Evolutionary conservation across 2,329 filamentous ascomycete species (phyloP).

Genomic region (Microthyrium microscopicum): DNA sequence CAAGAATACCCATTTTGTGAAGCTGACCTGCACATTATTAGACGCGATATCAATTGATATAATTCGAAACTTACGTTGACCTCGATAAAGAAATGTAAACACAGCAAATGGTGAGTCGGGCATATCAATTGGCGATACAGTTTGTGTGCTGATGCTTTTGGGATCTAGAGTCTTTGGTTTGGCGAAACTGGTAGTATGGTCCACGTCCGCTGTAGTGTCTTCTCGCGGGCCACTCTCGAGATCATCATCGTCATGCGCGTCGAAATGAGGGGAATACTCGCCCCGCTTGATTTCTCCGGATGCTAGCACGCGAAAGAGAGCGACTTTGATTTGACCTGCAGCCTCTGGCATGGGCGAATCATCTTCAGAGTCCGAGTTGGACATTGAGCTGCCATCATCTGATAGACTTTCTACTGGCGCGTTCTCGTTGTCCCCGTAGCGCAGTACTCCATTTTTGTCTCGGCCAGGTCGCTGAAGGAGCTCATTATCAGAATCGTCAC

Average conservation of each 20-base stretch:
- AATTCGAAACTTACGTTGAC: slow-evolving; percentile 58
- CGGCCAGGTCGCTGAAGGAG: slow-evolving; percentile 15
- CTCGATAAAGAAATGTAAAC: slow-evolving; percentile 96
- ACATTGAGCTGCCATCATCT: slow-evolving; percentile 45
- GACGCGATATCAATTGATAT: neutral
- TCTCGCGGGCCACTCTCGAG: slow-evolving; percentile 30
- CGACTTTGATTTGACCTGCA: slow-evolving; percentile 94
- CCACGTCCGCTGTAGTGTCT: slow-evolving; percentile 62
- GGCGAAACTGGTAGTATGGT: slow-evolving; percentile 95
- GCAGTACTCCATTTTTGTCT: slow-evolving; percentile 42
- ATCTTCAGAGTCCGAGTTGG: slow-evolving; percentile 56
- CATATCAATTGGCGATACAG: slow-evolving; percentile 93
- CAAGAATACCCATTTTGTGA: slow-evolving; percentile 85
- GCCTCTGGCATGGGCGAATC: slow-evolving; percentile 82
- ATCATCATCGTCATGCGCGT: slow-evolving; percentile 93
- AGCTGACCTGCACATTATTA: slow-evolving; percentile 56
- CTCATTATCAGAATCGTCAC: slow-evolving; percentile 27
- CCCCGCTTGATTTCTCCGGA: slow-evolving; percentile 96
- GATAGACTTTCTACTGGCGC: slow-evolving; percentile 58
- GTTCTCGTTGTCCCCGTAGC: slow-evolving; percentile 63
- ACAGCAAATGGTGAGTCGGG: slow-evolving; percentile 91
- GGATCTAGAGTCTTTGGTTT: slow-evolving; percentile 93
- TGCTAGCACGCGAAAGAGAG: slow-evolving; percentile 85
- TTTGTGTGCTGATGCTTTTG: slow-evolving; percentile 96
- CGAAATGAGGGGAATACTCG: slow-evolving; percentile 94